Conservation (phyloP, 257 asterid genomes). For the Catharanthus roseus region DNA sequence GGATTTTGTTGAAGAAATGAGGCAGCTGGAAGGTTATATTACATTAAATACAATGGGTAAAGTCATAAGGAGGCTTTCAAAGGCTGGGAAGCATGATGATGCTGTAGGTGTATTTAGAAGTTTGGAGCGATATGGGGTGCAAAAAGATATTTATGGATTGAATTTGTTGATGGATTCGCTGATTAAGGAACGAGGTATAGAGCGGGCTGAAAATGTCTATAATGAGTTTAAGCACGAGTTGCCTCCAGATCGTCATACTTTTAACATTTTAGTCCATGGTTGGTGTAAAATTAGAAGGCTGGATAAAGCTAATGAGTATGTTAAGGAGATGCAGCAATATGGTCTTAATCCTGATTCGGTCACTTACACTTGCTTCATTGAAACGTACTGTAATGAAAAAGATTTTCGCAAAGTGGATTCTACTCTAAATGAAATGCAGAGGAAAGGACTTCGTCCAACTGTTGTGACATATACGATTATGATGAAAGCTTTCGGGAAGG, state of each 20-base stretch:
- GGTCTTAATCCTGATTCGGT: constrained; percentile 52
- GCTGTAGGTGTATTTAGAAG: constrained; percentile 47
- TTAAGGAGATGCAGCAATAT: constrained; percentile 49
- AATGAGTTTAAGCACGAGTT: constrained; percentile 37
- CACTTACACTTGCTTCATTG: constrained; percentile 62
- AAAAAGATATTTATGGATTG: constrained; percentile 37
- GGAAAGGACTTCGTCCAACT: constrained; percentile 46
- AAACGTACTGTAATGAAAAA: constrained; percentile 60
- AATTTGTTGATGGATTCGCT: constrained; percentile 54
- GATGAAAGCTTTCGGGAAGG: constrained; percentile 55
- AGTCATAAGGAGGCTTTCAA: constrained; percentile 66
- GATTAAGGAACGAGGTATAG: constrained; percentile 68
- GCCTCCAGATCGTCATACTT: constrained; percentile 47
- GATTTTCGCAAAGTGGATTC: constrained; percentile 70
- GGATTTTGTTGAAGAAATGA: constrained; percentile 76
- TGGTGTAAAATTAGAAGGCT: constrained; percentile 76
- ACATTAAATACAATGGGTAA: constrained; percentile 50
- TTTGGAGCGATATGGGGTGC: constrained; percentile 42
- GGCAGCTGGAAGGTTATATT: constrained; percentile 39
- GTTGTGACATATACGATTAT: constrained; percentile 59
- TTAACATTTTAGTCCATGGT: constrained; percentile 66
- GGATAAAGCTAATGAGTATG: constrained; percentile 47
- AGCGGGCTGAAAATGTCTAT: constrained; percentile 57
- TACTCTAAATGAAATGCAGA: constrained; percentile 51
- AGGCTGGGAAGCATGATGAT: constrained; percentile 59